phyloP scores from a whole-genome alignment of 2,329 filamentous ascomycete genomes.

The Pestalotiopsis sp. region DNA sequence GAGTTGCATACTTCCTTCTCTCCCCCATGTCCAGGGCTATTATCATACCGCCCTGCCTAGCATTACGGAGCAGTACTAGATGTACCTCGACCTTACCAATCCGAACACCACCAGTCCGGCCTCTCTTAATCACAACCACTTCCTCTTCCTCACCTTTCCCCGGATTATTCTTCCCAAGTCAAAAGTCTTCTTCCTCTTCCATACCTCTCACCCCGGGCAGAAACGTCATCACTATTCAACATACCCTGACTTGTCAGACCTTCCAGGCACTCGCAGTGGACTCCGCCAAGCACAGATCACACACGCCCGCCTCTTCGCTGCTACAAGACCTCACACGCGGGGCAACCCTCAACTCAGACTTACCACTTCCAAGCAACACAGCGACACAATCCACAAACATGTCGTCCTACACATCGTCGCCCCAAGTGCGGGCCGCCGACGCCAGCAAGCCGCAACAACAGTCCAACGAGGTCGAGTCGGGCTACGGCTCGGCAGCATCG shows the following conservation, averaged over 20 bases:
- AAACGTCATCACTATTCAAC: background rate
- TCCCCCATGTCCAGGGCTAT: slow-evolving; percentile 11
- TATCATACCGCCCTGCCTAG: slow-evolving; percentile 9
- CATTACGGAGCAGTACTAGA: background rate
- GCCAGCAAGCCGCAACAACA: slow-evolving; percentile 40
- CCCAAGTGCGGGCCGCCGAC: slow-evolving; percentile 37
- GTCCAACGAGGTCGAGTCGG: slow-evolving; percentile 68
- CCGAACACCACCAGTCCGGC: background rate
- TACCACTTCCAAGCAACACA: slow-evolving; percentile 11
- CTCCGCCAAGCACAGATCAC: background rate
- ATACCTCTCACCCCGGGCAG: slow-evolving; percentile 1
- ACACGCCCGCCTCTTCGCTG: background rate
- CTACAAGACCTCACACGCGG: slow-evolving; percentile 27
- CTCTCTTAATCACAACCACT: slow-evolving; percentile 11
- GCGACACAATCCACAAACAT: slow-evolving; percentile 40
- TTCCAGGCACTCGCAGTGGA: background rate
- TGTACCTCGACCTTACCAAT: background rate
- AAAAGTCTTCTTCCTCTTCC: slow-evolving; percentile 3
- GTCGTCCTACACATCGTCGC: slow-evolving; percentile 41
- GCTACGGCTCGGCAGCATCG: slow-evolving; percentile 71
- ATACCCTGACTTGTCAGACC: background rate
- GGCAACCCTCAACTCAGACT: slow-evolving; percentile 23
- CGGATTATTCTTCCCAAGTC: background rate
- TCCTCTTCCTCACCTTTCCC: slow-evolving; percentile 9
- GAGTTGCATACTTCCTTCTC: background rate